Percentiles rank a stretch among this genome's conserved stretches.
phyloP scores from a whole-genome alignment of 352 stramenopile species.

The Thalassiosira livingstoniorum region DNA sequence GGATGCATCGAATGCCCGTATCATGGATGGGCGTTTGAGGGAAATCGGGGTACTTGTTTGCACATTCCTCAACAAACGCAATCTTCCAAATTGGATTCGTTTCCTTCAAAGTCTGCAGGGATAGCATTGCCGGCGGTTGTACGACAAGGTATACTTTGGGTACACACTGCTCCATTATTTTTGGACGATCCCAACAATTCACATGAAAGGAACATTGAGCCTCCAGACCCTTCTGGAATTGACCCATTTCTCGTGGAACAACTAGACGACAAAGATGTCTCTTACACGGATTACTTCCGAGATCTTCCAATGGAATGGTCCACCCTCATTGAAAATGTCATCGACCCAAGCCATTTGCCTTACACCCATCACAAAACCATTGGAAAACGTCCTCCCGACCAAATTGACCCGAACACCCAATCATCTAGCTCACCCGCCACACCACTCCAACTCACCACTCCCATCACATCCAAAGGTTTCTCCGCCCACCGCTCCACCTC shows the following conservation, averaged over 20 bases:
- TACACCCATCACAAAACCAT: slow-evolving; percentile 30
- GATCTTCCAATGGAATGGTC: background rate
- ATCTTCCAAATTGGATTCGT: background rate
- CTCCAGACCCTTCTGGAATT: background rate
- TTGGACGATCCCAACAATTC: background rate
- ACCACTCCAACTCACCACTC: background rate
- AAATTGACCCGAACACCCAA: background rate
- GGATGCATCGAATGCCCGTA: slow-evolving; percentile 61
- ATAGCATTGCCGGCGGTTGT: background rate
- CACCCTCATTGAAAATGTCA: slow-evolving; percentile 11
- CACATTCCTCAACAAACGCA: slow-evolving; percentile 4
- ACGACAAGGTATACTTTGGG: background rate
- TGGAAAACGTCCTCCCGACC: slow-evolving; percentile 5
- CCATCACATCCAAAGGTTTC: background rate
- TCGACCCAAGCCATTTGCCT: slow-evolving; percentile 16
- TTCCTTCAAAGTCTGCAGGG: background rate
- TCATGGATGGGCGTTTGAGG: slow-evolving; percentile 55
- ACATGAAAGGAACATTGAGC: background rate
- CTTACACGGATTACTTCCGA: slow-evolving; percentile 9
- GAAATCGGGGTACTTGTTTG: background rate
- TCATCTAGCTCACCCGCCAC: background rate
- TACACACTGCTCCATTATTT: background rate
- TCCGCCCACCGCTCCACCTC: background rate
- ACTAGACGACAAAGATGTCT: background rate
- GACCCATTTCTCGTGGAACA: slow-evolving; percentile 4